These are phyloP conservation scores for Skeletonema potamos DNA, from an alignment of 108 stramenopile species.

Conservation along the genomic window DNA sequence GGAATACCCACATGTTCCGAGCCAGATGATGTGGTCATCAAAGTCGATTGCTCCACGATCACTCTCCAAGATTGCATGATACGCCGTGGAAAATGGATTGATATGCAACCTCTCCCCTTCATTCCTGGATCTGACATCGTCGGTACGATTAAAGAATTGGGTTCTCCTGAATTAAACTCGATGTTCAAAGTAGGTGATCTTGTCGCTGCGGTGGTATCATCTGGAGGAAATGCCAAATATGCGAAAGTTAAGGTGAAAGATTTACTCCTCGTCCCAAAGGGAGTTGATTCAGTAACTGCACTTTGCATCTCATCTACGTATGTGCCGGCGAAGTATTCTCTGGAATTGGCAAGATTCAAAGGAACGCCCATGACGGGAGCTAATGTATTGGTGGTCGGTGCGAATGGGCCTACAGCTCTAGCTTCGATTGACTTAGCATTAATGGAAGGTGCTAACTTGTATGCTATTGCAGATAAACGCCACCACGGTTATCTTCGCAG, in stretches of 20 bases:
- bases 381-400: slow-evolving; percentile 66
- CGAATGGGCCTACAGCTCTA: slow-evolving; percentile 50
- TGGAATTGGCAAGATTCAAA: slow-evolving; percentile 32
- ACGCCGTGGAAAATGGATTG: slow-evolving; percentile 58
- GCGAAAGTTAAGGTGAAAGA: slow-evolving; percentile 37
- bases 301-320: slow-evolving; percentile 68
- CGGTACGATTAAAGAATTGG: slow-evolving; percentile 50
- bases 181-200: slow-evolving; percentile 50
- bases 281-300: slow-evolving; percentile 46
- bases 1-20: not conserved
- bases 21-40: slow-evolving; percentile 2
- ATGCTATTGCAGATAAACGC: slow-evolving; percentile 56
- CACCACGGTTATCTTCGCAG: slow-evolving; percentile 46
- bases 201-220: slow-evolving; percentile 57
- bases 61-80: slow-evolving; percentile 66
- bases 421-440: slow-evolving; percentile 64
- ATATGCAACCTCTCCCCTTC: slow-evolving; percentile 48
- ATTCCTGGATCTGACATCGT: slow-evolving; percentile 71
- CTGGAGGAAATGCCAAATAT: slow-evolving; percentile 73
- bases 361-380: slow-evolving; percentile 27
- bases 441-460: slow-evolving; percentile 51
- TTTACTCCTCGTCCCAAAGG: slow-evolving; percentile 61
- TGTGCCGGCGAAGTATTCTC: slow-evolving; percentile 66
- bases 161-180: slow-evolving; percentile 18
- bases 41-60: slow-evolving; percentile 51